These are phyloP conservation scores for Bjerkandera adusta DNA, from an alignment of 1,284 basidiomycete genomes.

Conservation along the genomic window DNA sequence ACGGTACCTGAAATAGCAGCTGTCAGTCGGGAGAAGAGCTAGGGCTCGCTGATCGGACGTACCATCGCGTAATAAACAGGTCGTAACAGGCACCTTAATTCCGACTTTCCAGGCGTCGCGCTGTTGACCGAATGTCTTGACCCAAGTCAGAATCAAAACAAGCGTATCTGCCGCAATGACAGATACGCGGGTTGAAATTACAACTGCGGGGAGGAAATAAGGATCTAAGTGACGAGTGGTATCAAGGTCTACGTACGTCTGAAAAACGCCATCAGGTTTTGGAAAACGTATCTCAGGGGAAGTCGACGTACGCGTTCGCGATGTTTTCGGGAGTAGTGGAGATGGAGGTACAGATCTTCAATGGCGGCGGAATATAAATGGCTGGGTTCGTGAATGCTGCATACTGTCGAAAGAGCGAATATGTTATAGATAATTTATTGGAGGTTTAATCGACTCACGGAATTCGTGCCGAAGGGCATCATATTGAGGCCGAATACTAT, in stretches of 20 bases:
- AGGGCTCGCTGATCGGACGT: background rate
- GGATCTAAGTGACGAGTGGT: background rate
- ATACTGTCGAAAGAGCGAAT: too few species aligned
- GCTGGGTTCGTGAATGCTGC: too few species aligned
- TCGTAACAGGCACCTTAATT: background rate
- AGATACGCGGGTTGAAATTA: background rate
- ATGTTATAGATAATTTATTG: too few species aligned
- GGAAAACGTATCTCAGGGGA: too few species aligned
- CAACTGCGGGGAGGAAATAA: background rate
- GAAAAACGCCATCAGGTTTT: background rate
- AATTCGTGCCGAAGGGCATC: too few species aligned
- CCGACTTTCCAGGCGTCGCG: background rate
- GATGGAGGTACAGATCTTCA: too few species aligned
- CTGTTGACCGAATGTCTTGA: background rate
- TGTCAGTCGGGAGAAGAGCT: background rate
- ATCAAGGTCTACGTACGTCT: background rate
- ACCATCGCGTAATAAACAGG: constrained; percentile 1
- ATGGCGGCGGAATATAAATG: too few species aligned
- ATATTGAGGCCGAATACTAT: too few species aligned
- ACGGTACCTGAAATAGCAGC: background rate
- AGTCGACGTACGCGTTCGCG: too few species aligned
- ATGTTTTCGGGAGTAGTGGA: too few species aligned
- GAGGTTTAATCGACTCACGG: too few species aligned
- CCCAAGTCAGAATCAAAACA: background rate
- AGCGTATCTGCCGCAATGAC: background rate